These are phyloP conservation scores for Abelmoschus esculentus DNA, from an alignment of 345 rosid species.

Conservation along the genomic window DNA sequence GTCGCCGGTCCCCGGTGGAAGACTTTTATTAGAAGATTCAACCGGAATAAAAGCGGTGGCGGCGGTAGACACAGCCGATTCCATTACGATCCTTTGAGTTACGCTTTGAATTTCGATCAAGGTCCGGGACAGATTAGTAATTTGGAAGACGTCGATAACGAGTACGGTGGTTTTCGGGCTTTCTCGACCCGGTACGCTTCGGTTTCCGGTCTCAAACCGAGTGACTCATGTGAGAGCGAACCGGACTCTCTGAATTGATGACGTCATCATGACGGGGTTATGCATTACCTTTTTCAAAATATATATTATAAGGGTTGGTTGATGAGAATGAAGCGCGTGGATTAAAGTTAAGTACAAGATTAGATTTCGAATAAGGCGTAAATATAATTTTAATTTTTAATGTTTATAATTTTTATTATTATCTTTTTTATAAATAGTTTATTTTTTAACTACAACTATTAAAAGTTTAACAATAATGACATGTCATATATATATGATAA, in stretches of 20 bases:
- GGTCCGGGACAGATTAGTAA: slow-evolving; percentile 19
- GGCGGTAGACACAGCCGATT: slow-evolving; percentile 38
- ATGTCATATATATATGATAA: too few relatives aligned
- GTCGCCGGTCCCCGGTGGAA: slow-evolving; percentile 97
- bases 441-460: too few relatives aligned
- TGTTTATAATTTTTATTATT: too few relatives aligned
- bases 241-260: not conserved
- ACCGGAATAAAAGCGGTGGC: slow-evolving; percentile 32
- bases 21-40: slow-evolving; percentile 82
- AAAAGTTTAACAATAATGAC: too few relatives aligned
- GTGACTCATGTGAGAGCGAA: not conserved
- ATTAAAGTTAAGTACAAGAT: too few relatives aligned
- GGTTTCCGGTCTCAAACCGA: slow-evolving; percentile 24
- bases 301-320: too few relatives aligned
- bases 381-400: too few relatives aligned
- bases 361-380: too few relatives aligned
- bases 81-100: slow-evolving; percentile 83
- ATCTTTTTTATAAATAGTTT: too few relatives aligned
- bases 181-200: slow-evolving; percentile 65
- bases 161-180: slow-evolving; percentile 32
- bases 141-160: not conserved
- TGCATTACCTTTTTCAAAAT: not conserved
- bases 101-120: slow-evolving; percentile 80
- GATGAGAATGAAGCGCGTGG: too few relatives aligned
- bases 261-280: not conserved